Conservation (phyloP, 495 filamentous ascomycete genomes). For the Penicillium parvum region DNA sequence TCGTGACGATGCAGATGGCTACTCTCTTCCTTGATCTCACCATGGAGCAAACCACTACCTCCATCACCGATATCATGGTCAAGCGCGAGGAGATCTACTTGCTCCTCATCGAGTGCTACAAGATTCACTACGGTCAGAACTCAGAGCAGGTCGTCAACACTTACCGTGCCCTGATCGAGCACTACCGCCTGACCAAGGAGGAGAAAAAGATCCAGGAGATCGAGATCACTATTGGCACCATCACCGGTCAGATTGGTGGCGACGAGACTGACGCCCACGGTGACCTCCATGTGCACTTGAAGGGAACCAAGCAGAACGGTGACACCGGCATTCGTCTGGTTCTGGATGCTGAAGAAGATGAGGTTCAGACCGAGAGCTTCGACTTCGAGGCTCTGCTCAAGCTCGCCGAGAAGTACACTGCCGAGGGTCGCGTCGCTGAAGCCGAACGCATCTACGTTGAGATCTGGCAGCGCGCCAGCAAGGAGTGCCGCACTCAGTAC, state of each 20-base stretch:
- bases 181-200: slow-evolving; percentile 28
- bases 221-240: slow-evolving; percentile 8
- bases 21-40: slow-evolving; percentile 31
- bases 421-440: slow-evolving; percentile 17
- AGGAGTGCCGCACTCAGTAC: slow-evolving; percentile 25
- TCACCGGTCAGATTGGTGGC: slow-evolving; percentile 11
- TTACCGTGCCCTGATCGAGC: slow-evolving; percentile 27
- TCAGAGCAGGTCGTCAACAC: slow-evolving; percentile 30
- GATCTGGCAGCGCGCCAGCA: slow-evolving; percentile 34
- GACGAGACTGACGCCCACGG: slow-evolving; percentile 6
- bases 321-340: slow-evolving; percentile 19
- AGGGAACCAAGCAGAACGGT: slow-evolving; percentile 12
- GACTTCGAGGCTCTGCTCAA: slow-evolving; percentile 21
- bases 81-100: slow-evolving; percentile 28
- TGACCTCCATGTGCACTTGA: slow-evolving; percentile 29
- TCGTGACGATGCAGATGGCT: slow-evolving; percentile 32
- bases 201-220: slow-evolving; percentile 21
- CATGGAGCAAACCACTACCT: slow-evolving; percentile 20
- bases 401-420: slow-evolving; percentile 18
- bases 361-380: slow-evolving; percentile 14
- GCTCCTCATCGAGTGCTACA: slow-evolving; percentile 34
- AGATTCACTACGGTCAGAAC: slow-evolving; percentile 30
- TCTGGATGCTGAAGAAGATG: slow-evolving; percentile 22
- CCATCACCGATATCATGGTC: slow-evolving; percentile 34
- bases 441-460: slow-evolving; percentile 34